Evolutionary conservation across 306 rosid genomes (phyloP).

Genomic region (Prunus fruticosa): DNA sequence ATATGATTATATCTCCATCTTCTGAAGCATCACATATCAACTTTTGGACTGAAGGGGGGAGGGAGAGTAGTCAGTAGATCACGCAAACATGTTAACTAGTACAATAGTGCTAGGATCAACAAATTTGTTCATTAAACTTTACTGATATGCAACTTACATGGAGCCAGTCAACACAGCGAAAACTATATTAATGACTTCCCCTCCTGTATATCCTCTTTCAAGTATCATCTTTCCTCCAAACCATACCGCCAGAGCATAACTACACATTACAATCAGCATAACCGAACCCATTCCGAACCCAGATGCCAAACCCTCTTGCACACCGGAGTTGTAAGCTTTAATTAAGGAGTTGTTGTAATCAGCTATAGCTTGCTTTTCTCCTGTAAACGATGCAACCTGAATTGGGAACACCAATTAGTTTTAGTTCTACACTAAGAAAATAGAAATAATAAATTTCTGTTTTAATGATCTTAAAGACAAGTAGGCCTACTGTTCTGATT

Average conservation of each 20-base stretch:
- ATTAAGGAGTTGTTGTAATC: constrained; percentile 53
- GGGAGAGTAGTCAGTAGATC: background rate
- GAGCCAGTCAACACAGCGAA: constrained; percentile 64
- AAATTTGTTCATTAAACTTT: background rate
- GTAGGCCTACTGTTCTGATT: constrained; percentile 30
- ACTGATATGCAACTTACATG: constrained; percentile 42
- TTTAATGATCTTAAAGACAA: background rate
- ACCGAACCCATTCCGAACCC: constrained; percentile 60
- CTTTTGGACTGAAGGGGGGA: background rate
- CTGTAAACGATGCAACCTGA: constrained; percentile 92
- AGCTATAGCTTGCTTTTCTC: constrained; percentile 72
- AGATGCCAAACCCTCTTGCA: constrained; percentile 64
- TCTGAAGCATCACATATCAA: background rate
- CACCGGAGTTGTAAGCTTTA: constrained; percentile 51
- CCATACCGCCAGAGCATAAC: constrained; percentile 74
- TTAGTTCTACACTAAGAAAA: background rate
- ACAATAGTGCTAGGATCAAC: background rate
- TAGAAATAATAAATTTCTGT: background rate
- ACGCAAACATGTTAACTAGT: background rate
- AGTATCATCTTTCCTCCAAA: constrained; percentile 72
- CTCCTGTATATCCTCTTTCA: constrained; percentile 74
- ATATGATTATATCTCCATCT: background rate
- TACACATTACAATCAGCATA: constrained; percentile 31
- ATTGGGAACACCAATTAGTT: constrained; percentile 5
- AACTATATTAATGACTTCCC: constrained; percentile 58